Evolutionary conservation across 371 early-diverging fungal genomes (phyloP).

Genomic region (Chytridium lagenaria): DNA sequence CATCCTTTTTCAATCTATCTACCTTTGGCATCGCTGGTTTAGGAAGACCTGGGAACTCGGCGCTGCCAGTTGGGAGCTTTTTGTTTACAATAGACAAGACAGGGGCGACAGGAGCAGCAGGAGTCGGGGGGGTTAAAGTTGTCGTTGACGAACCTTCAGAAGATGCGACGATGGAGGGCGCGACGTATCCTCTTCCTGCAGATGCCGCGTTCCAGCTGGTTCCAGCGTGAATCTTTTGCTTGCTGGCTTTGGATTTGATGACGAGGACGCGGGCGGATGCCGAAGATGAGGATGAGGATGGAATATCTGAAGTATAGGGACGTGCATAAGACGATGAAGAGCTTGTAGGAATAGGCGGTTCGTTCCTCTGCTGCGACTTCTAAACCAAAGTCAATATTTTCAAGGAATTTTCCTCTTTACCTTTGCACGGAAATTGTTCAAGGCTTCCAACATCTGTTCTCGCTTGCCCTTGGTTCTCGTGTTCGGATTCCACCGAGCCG

Average conservation of each 20-base stretch:
- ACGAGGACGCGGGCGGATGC: conserved; percentile 42
- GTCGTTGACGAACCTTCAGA: conserved; percentile 13
- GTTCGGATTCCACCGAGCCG: conserved; percentile 7
- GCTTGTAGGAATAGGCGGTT: background rate
- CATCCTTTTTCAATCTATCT: conserved; percentile 8
- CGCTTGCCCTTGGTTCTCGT: conserved; percentile 55
- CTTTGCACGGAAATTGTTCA: conserved; percentile 72
- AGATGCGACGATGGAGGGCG: no score
- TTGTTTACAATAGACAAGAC: background rate
- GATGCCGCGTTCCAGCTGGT: conserved; percentile 30
- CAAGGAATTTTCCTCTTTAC: conserved; percentile 34
- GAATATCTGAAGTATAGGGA: background rate
- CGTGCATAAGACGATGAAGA: background rate
- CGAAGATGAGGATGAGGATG: background rate
- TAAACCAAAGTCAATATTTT: no score
- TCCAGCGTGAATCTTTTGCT: conserved; percentile 33
- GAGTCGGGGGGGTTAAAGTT: no score
- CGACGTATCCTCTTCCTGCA: conserved; percentile 21
- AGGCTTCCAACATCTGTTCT: conserved; percentile 67
- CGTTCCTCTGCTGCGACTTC: no score
- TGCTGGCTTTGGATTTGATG: conserved; percentile 47
- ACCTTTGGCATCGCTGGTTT: conserved; percentile 18
- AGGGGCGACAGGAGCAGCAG: background rate
- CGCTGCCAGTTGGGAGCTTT: background rate
- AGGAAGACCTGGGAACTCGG: conserved; percentile 39